Percentiles rank a stretch among this genome's conserved stretches.
Evolutionary conservation across 257 asterid genomes (phyloP).

Genomic region (Scutellaria galericulata): DNA sequence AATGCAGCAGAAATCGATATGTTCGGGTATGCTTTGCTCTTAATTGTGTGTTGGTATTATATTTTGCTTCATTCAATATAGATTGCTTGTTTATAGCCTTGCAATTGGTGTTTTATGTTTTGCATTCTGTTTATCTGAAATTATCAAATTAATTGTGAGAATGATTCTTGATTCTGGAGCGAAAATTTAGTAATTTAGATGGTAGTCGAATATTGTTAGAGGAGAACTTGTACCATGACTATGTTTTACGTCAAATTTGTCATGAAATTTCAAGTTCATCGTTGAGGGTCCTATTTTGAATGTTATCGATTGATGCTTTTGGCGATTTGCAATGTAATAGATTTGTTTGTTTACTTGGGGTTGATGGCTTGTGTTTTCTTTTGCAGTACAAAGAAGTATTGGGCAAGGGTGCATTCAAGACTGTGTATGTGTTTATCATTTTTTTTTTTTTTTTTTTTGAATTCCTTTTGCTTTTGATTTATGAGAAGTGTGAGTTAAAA

Average conservation of each 20-base stretch:
- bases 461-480: not conserved
- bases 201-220: not conserved
- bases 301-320: not conserved
- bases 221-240: not conserved
- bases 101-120: not conserved
- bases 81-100: not conserved
- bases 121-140: not conserved
- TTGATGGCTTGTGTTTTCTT: conserved; percentile 22
- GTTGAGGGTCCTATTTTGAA: not conserved
- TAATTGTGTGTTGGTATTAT: not conserved
- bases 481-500: not conserved
- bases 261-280: not conserved
- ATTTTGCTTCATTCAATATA: too few species aligned
- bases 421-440: conserved; percentile 58
- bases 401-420: conserved; percentile 91
- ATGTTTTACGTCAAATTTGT: not conserved
- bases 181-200: not conserved
- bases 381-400: conserved; percentile 70
- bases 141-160: not conserved
- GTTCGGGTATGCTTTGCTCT: conserved; percentile 53
- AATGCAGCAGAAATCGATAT: conserved; percentile 64
- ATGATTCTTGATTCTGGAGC: not conserved
- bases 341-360: conserved; percentile 15
- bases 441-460: not conserved
- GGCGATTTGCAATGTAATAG: too few species aligned